phyloP scores from a whole-genome alignment of 495 filamentous ascomycete species.

The Diplogelasinospora grovesii region DNA sequence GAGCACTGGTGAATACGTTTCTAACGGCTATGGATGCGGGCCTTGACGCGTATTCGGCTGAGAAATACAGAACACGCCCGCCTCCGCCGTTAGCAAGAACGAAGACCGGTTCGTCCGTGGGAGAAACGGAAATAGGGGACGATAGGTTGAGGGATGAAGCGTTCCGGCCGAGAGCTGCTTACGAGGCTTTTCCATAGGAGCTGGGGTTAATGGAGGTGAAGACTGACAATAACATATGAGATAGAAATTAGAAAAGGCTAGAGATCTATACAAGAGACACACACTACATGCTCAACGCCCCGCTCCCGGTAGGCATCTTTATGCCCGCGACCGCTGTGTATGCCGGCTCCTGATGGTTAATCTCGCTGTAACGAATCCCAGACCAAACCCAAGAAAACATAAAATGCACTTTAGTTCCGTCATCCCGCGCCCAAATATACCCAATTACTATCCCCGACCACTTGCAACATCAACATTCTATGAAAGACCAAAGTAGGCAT shows the following conservation, averaged over 20 bases:
- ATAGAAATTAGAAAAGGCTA: no score
- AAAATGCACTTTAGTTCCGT: no score
- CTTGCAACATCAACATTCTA: no score
- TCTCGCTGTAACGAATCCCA: no score
- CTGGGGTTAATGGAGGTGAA: no score
- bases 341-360: no score
- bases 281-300: no score
- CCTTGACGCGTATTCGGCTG: conserved; percentile 7
- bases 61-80: background rate
- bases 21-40: conserved; percentile 15
- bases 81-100: background rate
- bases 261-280: no score
- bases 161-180: conserved; percentile 13
- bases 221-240: no score
- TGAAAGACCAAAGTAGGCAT: conserved; percentile 17
- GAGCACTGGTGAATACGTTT: conserved; percentile 18
- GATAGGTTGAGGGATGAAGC: background rate
- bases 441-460: background rate
- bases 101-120: conserved; percentile 1
- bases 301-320: no score
- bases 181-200: conserved; percentile 17
- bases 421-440: background rate
- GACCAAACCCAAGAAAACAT: no score
- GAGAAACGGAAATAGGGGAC: background rate
- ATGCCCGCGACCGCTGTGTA: no score